These are phyloP conservation scores for Botrytis medusae DNA, from an alignment of 2,329 filamentous ascomycete species.

Conservation along the genomic window DNA sequence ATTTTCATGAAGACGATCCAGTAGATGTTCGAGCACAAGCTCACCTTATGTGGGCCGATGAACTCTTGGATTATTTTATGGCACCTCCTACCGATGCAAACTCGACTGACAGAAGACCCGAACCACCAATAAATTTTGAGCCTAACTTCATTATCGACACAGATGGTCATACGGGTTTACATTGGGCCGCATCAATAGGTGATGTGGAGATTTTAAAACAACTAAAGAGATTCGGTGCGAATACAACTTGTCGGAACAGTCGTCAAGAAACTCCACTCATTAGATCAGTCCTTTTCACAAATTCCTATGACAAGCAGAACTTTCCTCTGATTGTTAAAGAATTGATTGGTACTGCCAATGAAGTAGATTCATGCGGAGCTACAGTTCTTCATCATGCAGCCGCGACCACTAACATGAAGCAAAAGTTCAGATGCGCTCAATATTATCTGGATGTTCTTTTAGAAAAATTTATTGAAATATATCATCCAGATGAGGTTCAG, in stretches of 20 bases:
- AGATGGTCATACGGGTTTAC: constrained; percentile 86
- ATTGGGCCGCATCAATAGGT: constrained; percentile 98
- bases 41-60: constrained; percentile 88
- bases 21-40: constrained; percentile 72
- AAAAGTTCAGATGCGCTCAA: constrained; percentile 82
- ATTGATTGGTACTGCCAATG: constrained; percentile 77
- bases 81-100: constrained; percentile 63
- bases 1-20: constrained; percentile 53
- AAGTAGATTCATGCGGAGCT: constrained; percentile 75
- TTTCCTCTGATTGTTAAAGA: constrained; percentile 84
- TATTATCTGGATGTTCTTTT: constrained; percentile 94
- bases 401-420: constrained; percentile 77
- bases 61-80: constrained; percentile 94
- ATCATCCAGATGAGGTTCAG: constrained; percentile 74
- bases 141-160: constrained; percentile 92
- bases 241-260: constrained; percentile 67
- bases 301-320: constrained; percentile 90
- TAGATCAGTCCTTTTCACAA: constrained; percentile 92
- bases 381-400: constrained; percentile 95
- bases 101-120: constrained; percentile 63
- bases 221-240: constrained; percentile 77
- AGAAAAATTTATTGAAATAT: constrained; percentile 78
- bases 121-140: constrained; percentile 82
- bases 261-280: constrained; percentile 89
- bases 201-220: constrained; percentile 89